Evolutionary conservation across 768 basidiomycete species (phyloP).

Genomic region (Psilocybe cubensis): DNA sequence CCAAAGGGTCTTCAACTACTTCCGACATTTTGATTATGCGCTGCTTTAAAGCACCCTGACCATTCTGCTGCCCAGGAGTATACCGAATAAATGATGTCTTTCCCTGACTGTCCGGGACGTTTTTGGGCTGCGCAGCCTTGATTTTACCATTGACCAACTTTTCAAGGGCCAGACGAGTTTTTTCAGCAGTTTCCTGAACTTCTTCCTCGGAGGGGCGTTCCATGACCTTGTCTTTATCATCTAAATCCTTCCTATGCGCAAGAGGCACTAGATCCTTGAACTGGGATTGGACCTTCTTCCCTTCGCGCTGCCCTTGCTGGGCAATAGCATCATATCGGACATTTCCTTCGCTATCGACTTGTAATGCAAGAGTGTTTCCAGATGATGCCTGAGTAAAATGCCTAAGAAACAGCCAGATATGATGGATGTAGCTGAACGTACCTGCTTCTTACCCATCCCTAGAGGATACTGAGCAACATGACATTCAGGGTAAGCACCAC

Average conservation of each 20-base stretch:
- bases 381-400: slow-evolving; percentile 65
- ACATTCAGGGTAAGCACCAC: slow-evolving; percentile 92
- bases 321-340: slow-evolving; percentile 98
- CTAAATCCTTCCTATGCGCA: slow-evolving; percentile 84
- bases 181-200: slow-evolving; percentile 88
- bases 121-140: slow-evolving; percentile 97
- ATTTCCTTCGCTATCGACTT: slow-evolving; percentile 95
- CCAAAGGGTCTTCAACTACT: slow-evolving; percentile 95
- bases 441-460: slow-evolving; percentile 96
- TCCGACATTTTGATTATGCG: slow-evolving; percentile 99
- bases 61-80: slow-evolving; percentile 90
- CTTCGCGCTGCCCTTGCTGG: slow-evolving; percentile 88
- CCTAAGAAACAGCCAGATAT: background rate
- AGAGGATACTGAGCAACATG: slow-evolving; percentile 97
- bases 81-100: slow-evolving; percentile 94
- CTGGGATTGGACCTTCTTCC: slow-evolving; percentile 89
- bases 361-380: slow-evolving; percentile 94
- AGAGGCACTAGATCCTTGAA: slow-evolving; percentile 98
- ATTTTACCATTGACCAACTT: slow-evolving; percentile 95
- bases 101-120: slow-evolving; percentile 83
- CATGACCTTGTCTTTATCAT: slow-evolving; percentile 73
- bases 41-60: slow-evolving; percentile 75
- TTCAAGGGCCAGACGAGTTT: slow-evolving; percentile 89
- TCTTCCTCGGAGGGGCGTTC: slow-evolving; percentile 95
- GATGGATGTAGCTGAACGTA: slow-evolving; percentile 34